Evolutionary conservation across 208 protist species (phyloP), one percentile per base, ranked within the genome.

Genomic region (Leishmania lainsoni): DNA sequence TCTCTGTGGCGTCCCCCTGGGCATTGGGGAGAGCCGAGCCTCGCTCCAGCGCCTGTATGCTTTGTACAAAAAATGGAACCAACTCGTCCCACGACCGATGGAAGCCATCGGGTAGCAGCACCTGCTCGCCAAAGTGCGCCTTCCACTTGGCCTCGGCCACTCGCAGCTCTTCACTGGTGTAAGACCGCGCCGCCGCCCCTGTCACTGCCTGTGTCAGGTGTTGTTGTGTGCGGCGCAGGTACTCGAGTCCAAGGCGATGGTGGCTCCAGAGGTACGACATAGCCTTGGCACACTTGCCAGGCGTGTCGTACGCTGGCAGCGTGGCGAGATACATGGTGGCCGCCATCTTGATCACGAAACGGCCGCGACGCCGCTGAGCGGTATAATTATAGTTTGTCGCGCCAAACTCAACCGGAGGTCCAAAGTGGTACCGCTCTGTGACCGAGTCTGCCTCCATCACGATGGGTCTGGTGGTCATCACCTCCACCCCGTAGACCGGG

Each of bases 291-390:
- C 86, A 72, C 51, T 87, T 81, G 10, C 75, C 81, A 5, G 83
- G 81, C 5, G 68, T 79, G 49, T 81, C 78, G 75, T 52, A 79
- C 52, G 76, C 76, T 26, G 76, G 75, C 42, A 75, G 81, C 61
- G 22, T 45, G 20, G 78, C 77, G 35, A 93, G 86, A 70, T 81
- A 91, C 16, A 93, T 69, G 3, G 84, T 83, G 22, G 88, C 75
- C 20, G 83, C 86, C 6, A 90, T 78, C 79, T 90, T 93, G 54
- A 91, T 89, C 26, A 89, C 84, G 69, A 77, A 91, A 49, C 84
- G 78, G 26, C 90, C 86, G 39, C 84, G 86, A 20, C 85, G 83
- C 29, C 76, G 75, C 12, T n/a, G 32, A 32, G 86, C 79, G n/a
- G 49, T 66, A 56, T 87, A 75, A 16, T 52, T 54, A 22, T 4